Evolutionary conservation across 1,139 yeast species (phyloP).

Genomic region (Hanseniaspora uvarum): DNA sequence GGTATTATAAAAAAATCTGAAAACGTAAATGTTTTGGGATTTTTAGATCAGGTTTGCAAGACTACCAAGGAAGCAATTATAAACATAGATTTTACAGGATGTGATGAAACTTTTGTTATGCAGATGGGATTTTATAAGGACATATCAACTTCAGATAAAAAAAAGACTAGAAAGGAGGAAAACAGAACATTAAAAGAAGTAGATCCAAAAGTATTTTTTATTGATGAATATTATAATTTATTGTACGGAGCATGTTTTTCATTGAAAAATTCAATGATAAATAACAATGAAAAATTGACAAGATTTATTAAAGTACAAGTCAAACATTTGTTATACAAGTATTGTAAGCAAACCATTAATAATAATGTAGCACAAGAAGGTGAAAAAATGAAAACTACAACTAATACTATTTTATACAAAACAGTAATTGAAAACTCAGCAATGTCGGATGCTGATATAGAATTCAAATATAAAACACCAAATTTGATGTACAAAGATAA

Average conservation of each 20-base stretch:
- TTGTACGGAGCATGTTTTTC: neutral
- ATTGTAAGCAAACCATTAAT: constrained; percentile 4
- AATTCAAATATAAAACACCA: constrained; percentile 1
- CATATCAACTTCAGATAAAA: neutral
- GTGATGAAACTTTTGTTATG: neutral
- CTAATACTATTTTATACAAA: constrained; percentile 11
- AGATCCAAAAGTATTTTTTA: constrained; percentile 11
- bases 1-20: neutral
- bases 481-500: neutral
- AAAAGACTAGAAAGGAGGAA: neutral
- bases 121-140: constrained; percentile 1
- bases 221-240: constrained; percentile 8
- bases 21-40: constrained; percentile 3
- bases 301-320: constrained; percentile 3
- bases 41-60: constrained; percentile 2
- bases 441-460: neutral
- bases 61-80: neutral
- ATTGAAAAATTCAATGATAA: neutral
- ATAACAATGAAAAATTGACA: constrained; percentile 1
- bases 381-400: constrained; percentile 4
- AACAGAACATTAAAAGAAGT: neutral
- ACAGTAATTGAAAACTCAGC: constrained; percentile 9
- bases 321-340: constrained; percentile 1
- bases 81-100: neutral
- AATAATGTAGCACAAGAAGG: neutral